Base-by-base conservation (phyloP, 192 early-diverging fungal species). In the Coemansia sp. region DNA sequence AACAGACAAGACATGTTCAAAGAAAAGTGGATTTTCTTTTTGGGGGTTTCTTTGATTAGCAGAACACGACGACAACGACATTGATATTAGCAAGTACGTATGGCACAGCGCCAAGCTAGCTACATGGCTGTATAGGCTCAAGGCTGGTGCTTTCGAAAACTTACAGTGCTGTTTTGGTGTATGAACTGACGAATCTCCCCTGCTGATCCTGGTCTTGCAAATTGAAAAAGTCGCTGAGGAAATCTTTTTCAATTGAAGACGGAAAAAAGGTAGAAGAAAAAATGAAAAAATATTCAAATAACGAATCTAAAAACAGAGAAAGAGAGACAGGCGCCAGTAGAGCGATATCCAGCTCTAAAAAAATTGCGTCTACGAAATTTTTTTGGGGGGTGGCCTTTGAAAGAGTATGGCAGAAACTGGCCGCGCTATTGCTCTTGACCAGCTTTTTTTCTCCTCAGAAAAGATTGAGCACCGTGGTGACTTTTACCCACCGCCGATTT, bases 211-310 rank as follows among this genome's bases (percentile, higher is more conserved):
- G 42, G 60, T 61, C 60, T 61, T 61, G 60, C 60, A 29, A 61
- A 61, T 61, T 34, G 36, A 48, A 61, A 60, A 61, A 61, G 60
- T 12, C 55, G 60, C 56, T 54, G 33, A 28, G 50, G 48, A 31
- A 20, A 28, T 61, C 64, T 56, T 45, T 62, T 72, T 36, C 59
- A 66, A 58, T 62, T 72, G 64, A 66, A 72, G 70, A 57, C 64
- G 60, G 58, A 36, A 33, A 42, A 60, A 40, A 61, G 45, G 45
- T 48, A 25, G 40, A 61, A 45, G 36, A 61, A 60, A 61, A 48
- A 29, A 4, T 32, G 30, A 29, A 40, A 48, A 25, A 61, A 22
- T 36, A 40, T 40, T 59, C 22, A 40, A 36, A 59, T 48, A 61
- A 49, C 42, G 30, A 25, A 61, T 61, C 32, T 48, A 48, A 16